Evolutionary conservation across 805 yeast genomes (phyloP), one percentile per base, ranked within the genome.

Genomic region (Sugiyamaella marilandica): DNA sequence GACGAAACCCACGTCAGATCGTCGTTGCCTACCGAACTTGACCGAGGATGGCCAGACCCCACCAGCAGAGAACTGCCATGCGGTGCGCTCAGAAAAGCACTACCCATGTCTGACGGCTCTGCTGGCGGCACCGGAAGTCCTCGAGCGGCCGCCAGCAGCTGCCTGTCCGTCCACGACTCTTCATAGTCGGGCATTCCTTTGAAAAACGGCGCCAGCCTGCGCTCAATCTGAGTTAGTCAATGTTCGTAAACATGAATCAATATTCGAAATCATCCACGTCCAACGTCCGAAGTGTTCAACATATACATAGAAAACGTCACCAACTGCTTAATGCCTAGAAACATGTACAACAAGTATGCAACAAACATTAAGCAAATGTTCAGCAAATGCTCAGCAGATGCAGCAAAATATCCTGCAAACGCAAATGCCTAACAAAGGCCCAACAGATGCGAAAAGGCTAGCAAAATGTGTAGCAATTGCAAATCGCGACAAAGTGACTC

Each of bases 161-260:
- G 87, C 2, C 78, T 78, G 59, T 84, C 88, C 2, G 81, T 68
- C 96, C 96, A 87, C 26, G 69, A 57, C 11, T 75, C 80, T 53
- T 87, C 84, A 63, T 77, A 85, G 63, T 89, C 96, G 62, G 88
- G 88, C 47, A 92, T 71, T 0, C 97, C 98, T 1, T 90, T 84
- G 66, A 80, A 94, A 66, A 94, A 92, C 1, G 99, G 98, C 0
- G 97, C 90, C 37, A 92, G 62, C 59, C 76, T 78, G 47, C 99
- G 77, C 31, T 80, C 79, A 16, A 83, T 72, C 62, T 50, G 21
- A 13, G 43, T 39, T 39, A 39, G 43, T 16, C 35, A 47, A 34
- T 34, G 18, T 34, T 5, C 18, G 8, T 9, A 5, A 34, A 34
- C n/a, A n/a, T n/a, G n/a, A n/a, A n/a, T n/a, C n/a, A n/a, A n/a